Conservation (phyloP, 345 rosid genomes). For the Citrus hindsii region DNA sequence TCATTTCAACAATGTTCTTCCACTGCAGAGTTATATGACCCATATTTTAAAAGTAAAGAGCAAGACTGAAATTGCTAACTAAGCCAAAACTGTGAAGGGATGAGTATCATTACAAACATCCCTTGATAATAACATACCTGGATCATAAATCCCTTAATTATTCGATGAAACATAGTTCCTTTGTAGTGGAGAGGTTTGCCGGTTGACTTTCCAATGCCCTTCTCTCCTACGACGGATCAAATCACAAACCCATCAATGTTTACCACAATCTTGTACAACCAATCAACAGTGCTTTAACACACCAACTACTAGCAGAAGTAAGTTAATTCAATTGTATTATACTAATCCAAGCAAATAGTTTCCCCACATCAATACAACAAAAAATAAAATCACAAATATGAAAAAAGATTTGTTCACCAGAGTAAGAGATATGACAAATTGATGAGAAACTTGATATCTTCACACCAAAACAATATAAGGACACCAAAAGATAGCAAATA, state of each 20-base stretch:
- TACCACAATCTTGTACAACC: not conserved
- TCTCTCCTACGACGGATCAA: constrained; percentile 65
- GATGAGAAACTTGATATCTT: too few species aligned
- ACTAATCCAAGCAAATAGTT: not conserved
- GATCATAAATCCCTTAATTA: constrained; percentile 94
- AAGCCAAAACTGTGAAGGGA: not conserved
- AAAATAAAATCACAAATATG: not conserved
- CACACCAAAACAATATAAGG: not conserved
- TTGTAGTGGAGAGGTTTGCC: constrained; percentile 85
- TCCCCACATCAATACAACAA: not conserved
- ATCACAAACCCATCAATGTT: not conserved
- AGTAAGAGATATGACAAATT: not conserved
- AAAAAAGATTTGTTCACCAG: not conserved
- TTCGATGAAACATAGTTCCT: constrained; percentile 82
- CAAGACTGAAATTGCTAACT: not conserved
- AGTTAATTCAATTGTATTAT: not conserved
- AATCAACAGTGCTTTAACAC: not conserved
- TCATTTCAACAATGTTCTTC: not conserved
- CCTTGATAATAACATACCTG: constrained; percentile 49
- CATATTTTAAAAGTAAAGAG: not conserved
- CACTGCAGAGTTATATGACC: not conserved
- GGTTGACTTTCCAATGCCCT: constrained; percentile 75
- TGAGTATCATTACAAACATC: constrained; percentile 4
- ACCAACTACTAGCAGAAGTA: not conserved
- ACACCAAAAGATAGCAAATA: not conserved